These are phyloP conservation scores for Eucalyptus pumila DNA, from an alignment of 345 rosid genomes.

Conservation along the genomic window DNA sequence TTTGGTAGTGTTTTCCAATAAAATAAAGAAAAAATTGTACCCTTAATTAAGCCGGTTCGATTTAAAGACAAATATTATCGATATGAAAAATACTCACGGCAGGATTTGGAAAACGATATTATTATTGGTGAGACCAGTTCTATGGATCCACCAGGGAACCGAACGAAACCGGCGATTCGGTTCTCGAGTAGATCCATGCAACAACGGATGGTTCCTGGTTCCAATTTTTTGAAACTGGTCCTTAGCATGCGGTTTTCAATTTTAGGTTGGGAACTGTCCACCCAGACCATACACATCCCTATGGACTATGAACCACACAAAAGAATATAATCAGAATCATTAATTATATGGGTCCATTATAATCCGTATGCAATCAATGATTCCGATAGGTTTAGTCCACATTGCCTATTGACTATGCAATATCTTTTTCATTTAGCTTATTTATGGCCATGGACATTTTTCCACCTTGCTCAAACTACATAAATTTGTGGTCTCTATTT, in stretches of 20 bases:
- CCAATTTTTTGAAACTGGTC: too few species aligned
- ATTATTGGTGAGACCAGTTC: too few species aligned
- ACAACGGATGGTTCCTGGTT: too few species aligned
- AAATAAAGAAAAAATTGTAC: too few species aligned
- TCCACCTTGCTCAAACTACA: background rate
- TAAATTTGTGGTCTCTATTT: background rate
- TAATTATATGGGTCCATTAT: background rate
- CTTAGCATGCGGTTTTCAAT: too few species aligned
- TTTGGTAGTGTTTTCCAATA: too few species aligned
- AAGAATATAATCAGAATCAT: background rate
- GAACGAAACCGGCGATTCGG: rapidly evolving
- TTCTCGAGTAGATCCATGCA: too few species aligned
- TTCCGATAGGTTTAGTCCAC: background rate
- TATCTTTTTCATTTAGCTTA: background rate
- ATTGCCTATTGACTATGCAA: background rate
- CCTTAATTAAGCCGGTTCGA: too few species aligned
- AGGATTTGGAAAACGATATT: too few species aligned
- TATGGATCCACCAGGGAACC: too few species aligned
- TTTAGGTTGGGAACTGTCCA: rapidly evolving
- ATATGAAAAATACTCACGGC: rapidly evolving
- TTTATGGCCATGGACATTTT: background rate
- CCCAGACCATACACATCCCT: too few species aligned
- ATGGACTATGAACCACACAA: background rate
- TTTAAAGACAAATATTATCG: too few species aligned
- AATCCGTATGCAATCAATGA: background rate